Evolutionary conservation across 148 eudicot genomes (phyloP).

Genomic region (Amaranthus cruentus): DNA sequence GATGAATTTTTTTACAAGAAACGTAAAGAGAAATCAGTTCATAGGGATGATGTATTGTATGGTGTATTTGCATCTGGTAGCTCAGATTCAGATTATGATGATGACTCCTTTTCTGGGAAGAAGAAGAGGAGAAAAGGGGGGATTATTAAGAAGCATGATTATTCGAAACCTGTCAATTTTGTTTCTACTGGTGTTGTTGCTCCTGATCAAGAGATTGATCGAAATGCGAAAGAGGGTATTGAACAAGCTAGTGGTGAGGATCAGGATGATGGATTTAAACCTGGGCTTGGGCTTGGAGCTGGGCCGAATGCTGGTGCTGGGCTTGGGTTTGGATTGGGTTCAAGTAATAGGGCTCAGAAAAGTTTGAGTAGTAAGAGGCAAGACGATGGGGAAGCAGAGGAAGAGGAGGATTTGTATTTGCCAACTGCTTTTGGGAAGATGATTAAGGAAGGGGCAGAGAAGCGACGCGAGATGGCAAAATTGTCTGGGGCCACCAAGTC

Average conservation of each 20-base stretch:
- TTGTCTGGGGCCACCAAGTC: conserved; percentile 30
- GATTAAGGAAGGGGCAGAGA: conserved; percentile 59
- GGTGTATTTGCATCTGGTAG: conserved; percentile 65
- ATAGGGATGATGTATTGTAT: conserved; percentile 63
- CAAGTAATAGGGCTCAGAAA: conserved; percentile 2
- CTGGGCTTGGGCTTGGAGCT: conserved; percentile 47
- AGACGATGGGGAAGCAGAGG: conserved; percentile 22
- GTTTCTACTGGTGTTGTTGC: conserved; percentile 53
- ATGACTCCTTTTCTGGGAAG: conserved; percentile 26
- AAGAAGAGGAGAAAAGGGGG: conserved; percentile 54
- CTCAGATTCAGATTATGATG: conserved; percentile 43
- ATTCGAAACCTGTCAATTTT: conserved; percentile 75
- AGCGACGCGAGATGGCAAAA: conserved; percentile 56
- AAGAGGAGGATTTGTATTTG: conserved; percentile 40
- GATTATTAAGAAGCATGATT: conserved; percentile 45
- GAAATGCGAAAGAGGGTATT: conserved; percentile 29
- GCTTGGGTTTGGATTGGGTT: conserved; percentile 28
- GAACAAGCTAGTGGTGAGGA: conserved; percentile 21
- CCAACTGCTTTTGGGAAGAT: conserved; percentile 69
- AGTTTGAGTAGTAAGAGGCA: conserved; percentile 5
- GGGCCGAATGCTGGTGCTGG: conserved; percentile 39
- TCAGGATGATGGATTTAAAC: conserved; percentile 16
- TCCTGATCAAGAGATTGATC: conserved; percentile 57
- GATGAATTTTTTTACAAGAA: conserved; percentile 65
- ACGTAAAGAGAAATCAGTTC: conserved; percentile 60